Evolutionary conservation across 2,329 filamentous ascomycete species (phyloP), one percentile per base, ranked within the genome.

Genomic region (Claviceps arundinis): DNA sequence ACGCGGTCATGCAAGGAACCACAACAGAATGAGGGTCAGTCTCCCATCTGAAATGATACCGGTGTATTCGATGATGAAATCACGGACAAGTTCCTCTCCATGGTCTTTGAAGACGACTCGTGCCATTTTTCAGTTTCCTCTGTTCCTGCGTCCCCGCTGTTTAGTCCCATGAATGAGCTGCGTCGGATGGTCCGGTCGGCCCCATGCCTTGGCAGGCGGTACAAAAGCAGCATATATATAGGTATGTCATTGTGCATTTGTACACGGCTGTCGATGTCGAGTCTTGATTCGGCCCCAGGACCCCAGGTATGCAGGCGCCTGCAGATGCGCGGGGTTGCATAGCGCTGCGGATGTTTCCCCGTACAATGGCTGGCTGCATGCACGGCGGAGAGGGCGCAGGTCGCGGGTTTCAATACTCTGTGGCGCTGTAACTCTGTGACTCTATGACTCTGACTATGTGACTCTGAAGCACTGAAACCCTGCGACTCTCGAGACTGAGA

Each of bases 1-100:
- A 64, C 61, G 61, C 56, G 61, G 55, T 51, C 61, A 62, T 61
- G 61, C 60, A 64, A 61, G 60, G 61, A 58, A 63, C 60, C 50
- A 47, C 44, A 17, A 26, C 44, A 34, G 44, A 37, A 19, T 41
- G 50, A 50, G 51, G 58, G 57, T 59, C 59, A 60, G 47, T 34
- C 50, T 50, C 8, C 37, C 22, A 24, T 43, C 7, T 43, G 19
- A 24, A 43, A 43, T 24, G 17, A 42, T 42, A 11, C 13, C 19
- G 17, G 19, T 14, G 41, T 22, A 19, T 13, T 43, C 9, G 19
- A 43, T 43, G 19, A 43, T 43, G 41, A 14, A 43, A 43, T 43
- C 41, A 43, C 22, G 41, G 41, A 22, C 41, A 16, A 14, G 5
- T 13, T 24, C 41, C 5, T 43, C 41, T 1, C 19, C 16, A 38